Evolutionary conservation across 2,329 filamentous ascomycete genomes (phyloP).

Genomic region (Stachybotrys echinatus): DNA sequence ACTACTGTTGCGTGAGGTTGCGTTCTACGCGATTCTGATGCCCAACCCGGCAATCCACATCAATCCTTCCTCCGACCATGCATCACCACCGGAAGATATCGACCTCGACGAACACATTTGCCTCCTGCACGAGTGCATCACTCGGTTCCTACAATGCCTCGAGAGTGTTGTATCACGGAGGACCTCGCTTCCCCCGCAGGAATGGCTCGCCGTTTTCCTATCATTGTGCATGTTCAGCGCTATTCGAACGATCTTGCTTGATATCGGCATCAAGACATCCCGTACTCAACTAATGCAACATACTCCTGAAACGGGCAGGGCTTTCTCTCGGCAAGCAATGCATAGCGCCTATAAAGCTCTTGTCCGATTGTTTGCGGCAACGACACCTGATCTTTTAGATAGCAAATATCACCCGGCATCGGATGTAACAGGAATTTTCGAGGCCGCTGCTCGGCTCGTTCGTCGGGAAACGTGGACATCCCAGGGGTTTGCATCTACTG

Average conservation of each 20-base stretch:
- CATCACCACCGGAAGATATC: slow-evolving; percentile 31
- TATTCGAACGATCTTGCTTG: slow-evolving; percentile 45
- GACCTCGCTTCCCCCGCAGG: slow-evolving; percentile 32
- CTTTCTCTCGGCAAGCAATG: slow-evolving; percentile 23
- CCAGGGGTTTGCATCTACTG: slow-evolving; percentile 38
- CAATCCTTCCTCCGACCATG: slow-evolving; percentile 16
- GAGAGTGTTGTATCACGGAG: slow-evolving; percentile 37
- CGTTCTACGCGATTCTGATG: slow-evolving; percentile 49
- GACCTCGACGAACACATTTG: slow-evolving; percentile 42
- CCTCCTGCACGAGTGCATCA: slow-evolving; percentile 44
- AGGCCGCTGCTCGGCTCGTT: slow-evolving; percentile 38
- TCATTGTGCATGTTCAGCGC: slow-evolving; percentile 56
- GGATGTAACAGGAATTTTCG: slow-evolving; percentile 40
- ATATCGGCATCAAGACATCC: slow-evolving; percentile 23
- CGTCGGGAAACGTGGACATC: slow-evolving; percentile 41
- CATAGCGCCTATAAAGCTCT: slow-evolving; percentile 46
- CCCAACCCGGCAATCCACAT: slow-evolving; percentile 35
- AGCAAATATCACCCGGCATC: slow-evolving; percentile 32
- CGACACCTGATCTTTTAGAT: slow-evolving; percentile 39
- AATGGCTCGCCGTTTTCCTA: slow-evolving; percentile 47
- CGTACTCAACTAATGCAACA: slow-evolving; percentile 6
- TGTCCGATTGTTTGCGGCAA: slow-evolving; percentile 41
- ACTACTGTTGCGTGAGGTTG: slow-evolving; percentile 46
- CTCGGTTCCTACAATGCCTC: slow-evolving; percentile 47
- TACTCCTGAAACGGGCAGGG: slow-evolving; percentile 5